Percentiles rank a stretch among this genome's conserved stretches.
These are phyloP conservation scores for Chrysopogon serrulatus DNA, from an alignment of 176 grass and related monocot species.

Conservation along the genomic window DNA sequence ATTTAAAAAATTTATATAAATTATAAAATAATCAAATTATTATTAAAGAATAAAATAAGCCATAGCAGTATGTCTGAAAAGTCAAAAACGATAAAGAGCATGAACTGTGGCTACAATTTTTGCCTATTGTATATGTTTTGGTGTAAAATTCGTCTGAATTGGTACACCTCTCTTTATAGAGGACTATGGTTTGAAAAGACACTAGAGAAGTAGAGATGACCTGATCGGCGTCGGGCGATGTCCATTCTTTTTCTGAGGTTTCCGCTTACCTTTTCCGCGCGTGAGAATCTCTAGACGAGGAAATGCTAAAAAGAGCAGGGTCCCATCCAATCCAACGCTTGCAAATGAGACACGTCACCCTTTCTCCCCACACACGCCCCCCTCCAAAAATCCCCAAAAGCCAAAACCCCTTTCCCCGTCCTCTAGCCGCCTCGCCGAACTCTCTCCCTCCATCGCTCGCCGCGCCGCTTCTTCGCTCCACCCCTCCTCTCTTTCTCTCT, in stretches of 20 bases:
- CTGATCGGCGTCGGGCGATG: not conserved
- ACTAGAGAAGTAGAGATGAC: not conserved
- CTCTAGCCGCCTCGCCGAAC: conserved; percentile 39
- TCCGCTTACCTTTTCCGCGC: not conserved
- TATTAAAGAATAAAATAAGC: too few relatives aligned
- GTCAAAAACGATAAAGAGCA: too few relatives aligned
- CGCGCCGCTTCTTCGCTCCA: not conserved
- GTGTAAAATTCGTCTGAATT: too few relatives aligned
- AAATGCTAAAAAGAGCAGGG: not conserved
- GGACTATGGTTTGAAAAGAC: too few relatives aligned
- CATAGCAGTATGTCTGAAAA: too few relatives aligned
- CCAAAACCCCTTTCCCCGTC: not conserved
- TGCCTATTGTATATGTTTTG: not conserved
- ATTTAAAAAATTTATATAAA: too few relatives aligned
- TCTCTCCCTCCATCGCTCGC: not conserved
- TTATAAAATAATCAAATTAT: too few relatives aligned
- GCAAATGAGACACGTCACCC: not conserved
- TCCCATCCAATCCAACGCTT: conserved; percentile 19
- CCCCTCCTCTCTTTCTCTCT: not conserved
- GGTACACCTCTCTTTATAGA: not conserved
- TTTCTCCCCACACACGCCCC: not conserved
- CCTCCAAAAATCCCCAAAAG: conserved; percentile 23
- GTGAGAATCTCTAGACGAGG: not conserved
- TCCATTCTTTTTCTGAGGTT: not conserved
- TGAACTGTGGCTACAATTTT: not conserved